Conservation (phyloP, 1,284 basidiomycete genomes). For the Takashimella koratensis region DNA sequence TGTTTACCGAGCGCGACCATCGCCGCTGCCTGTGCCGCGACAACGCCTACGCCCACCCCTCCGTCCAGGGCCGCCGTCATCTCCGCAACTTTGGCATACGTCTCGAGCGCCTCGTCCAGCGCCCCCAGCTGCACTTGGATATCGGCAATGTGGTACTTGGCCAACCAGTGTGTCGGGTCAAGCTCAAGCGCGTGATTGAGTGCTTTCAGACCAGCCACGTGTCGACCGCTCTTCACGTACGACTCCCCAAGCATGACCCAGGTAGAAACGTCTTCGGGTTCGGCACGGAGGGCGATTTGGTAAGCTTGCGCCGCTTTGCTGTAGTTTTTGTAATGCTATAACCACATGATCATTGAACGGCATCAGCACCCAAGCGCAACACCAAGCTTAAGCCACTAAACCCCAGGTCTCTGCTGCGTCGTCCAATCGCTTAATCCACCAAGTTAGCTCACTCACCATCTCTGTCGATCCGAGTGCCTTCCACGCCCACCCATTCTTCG, state of each 20-base stretch:
- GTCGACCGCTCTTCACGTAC: conserved; percentile 80
- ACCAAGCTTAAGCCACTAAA: no score
- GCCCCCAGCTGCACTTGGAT: conserved; percentile 77
- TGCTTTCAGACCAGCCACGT: conserved; percentile 85
- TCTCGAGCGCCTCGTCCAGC: conserved; percentile 67
- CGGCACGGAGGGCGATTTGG: conserved; percentile 80
- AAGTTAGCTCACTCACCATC: conserved; percentile 58
- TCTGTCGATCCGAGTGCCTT: conserved; percentile 93
- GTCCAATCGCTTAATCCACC: background rate
- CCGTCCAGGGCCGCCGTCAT: conserved; percentile 52
- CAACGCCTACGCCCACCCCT: conserved; percentile 62
- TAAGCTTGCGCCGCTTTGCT: conserved; percentile 76
- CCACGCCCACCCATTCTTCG: conserved; percentile 95
- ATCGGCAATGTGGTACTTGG: conserved; percentile 77
- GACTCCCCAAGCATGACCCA: conserved; percentile 93
- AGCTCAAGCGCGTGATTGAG: conserved; percentile 70
- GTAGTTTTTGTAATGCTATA: conserved; percentile 70
- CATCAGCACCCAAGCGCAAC: no score
- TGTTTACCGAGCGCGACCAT: conserved; percentile 67
- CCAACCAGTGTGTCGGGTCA: conserved; percentile 73
- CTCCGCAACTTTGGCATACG: conserved; percentile 61
- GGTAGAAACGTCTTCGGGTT: conserved; percentile 68
- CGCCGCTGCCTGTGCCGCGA: conserved; percentile 70
- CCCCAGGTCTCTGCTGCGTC: background rate
- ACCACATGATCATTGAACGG: conserved; percentile 1